Base-by-base conservation (phyloP, 2,329 filamentous ascomycete genomes). In the Lizonia empirigonia region DNA sequence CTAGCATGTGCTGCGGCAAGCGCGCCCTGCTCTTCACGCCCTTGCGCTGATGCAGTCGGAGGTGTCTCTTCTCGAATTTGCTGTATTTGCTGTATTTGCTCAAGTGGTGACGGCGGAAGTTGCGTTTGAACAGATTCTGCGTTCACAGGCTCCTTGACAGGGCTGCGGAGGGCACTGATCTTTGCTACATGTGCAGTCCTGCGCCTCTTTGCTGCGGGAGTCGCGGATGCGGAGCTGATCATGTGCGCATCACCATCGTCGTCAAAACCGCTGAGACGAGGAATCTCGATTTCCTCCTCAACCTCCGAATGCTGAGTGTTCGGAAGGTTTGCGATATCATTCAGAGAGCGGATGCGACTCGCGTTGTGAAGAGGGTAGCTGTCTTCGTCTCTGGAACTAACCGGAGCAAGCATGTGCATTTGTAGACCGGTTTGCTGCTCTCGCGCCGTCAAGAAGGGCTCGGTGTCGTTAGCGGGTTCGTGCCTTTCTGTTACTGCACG, bases 311-410 rank as follows among this genome's bases (percentile, higher is more conserved):
- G 59, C 35, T 71, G 68, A 16, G 69, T 72, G 3, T 65, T 62
- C n/a, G 68, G 68, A 18, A 69, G 56, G 27, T 71, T 70, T 7
- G 68, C 66, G 22, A 74, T 73, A 13, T 75, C 73, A 7, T 65
- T 58, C 8, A 74, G 48, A n/a, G 64, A 69, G n/a, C 64, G 68
- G 26, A 62, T 56, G 29, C 56, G 57, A 20, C 50, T 48, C 1
- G 26, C 32, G 7, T 30, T 37, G 16, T 29, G 50, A 7, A 63
- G 48, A 9, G 34, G 32, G 35, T 62, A 56, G 22, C 57, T 63
- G 18, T 49, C 56, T 18, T 55, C 51, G 5, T 63, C 58, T 36
- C 54, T 60, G 8, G 56, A 58, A 22, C 49, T 55, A 12, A 48
- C 35, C n/a, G 36, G 58, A 22, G 42, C 54, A 1, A 34, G 40